phyloP scores from a whole-genome alignment of 805 yeast species.

The Starmerella apicola region DNA sequence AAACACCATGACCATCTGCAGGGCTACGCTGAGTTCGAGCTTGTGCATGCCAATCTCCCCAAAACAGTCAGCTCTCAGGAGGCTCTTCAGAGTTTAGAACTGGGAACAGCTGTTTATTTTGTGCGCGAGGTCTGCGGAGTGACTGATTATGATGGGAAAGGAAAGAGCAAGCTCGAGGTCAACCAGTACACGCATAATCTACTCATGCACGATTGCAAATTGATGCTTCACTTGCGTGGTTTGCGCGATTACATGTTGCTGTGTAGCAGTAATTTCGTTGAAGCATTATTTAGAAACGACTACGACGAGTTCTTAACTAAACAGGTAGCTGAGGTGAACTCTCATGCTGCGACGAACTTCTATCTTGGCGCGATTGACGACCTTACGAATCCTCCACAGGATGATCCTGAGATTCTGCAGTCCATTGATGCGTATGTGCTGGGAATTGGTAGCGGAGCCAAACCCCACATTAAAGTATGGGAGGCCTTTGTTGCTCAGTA shows the following conservation, averaged over 20 bases:
- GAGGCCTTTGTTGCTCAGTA: slow-evolving; percentile 34
- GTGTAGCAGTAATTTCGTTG: slow-evolving; percentile 74
- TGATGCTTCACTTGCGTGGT: slow-evolving; percentile 44
- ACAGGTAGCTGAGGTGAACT: slow-evolving; percentile 4
- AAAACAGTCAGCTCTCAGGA: slow-evolving; percentile 26
- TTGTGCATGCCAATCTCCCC: slow-evolving; percentile 28
- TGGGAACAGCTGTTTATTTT: slow-evolving; percentile 62
- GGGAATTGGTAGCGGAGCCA: slow-evolving; percentile 34
- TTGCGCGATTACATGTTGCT: slow-evolving; percentile 57
- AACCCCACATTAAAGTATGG: slow-evolving; percentile 7
- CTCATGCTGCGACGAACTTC: slow-evolving; percentile 11
- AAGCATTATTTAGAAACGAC: slow-evolving; percentile 36
- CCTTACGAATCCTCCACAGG: background rate
- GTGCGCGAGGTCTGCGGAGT: slow-evolving; percentile 56
- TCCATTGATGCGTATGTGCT: slow-evolving; percentile 74
- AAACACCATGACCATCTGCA: too few relatives aligned
- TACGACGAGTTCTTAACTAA: slow-evolving; percentile 5
- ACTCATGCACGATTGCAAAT: slow-evolving; percentile 38
- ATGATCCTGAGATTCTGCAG: slow-evolving; percentile 27
- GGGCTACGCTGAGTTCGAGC: slow-evolving; percentile 21
- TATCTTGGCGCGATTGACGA: slow-evolving; percentile 9
- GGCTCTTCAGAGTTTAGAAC: slow-evolving; percentile 28
- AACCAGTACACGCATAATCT: slow-evolving; percentile 39
- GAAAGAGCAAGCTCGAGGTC: slow-evolving; percentile 50
- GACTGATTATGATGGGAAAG: slow-evolving; percentile 44